Base-by-base conservation (phyloP, 495 filamentous ascomycete species). In the Annulohypoxylon bovei region DNA sequence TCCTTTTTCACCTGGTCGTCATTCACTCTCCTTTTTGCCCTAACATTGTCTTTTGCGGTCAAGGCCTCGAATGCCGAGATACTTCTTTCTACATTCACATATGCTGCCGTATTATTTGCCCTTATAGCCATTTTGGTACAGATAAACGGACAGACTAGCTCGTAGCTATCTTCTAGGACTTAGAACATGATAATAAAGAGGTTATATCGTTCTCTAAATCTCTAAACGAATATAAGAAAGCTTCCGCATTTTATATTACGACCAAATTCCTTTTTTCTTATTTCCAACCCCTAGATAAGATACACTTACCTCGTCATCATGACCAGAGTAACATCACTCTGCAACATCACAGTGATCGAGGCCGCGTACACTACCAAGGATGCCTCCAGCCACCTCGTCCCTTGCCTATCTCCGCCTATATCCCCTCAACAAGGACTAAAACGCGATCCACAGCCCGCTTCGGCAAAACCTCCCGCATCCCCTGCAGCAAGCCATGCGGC, bases 401-500 rank as follows among this genome's bases (percentile, higher is more conserved):
- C n/a, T n/a, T n/a, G n/a, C n/a, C n/a, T n/a, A n/a, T n/a, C n/a
- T n/a, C n/a, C n/a, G n/a, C 7, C 25, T 30, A 30, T 23, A 32
- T 18, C 27, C 25, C 28, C 49, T 33, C 49, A 53, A 52, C 4
- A 12, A 46, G n/a, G 28, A 20, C 32, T 9, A 25, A 62, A 12
- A 40, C 14, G 1, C 33, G 20, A 12, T 52, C 37, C 18, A 32
- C 8, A 42, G 12, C 67, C 54, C 30, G 22, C 35, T 18, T 16
- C 1, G 62, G 62, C 37, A 68, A 4, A 4, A 47, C 39, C 25
- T 9, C 39, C 4, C 54, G 25, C 16, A 56, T n/a, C 35, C 16
- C 49, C 33, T 65, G 66, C 35, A 54, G 50, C 40, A 79, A 22
- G 16, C 75, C 70, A 11, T 78, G 76, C 32, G 73, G 65, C 71